A percentile compares a stretch with the other conserved stretches of the same genome.
Evolutionary conservation across 2,329 filamentous ascomycete genomes (phyloP).

Genomic region (Metarhizium guizhouense): DNA sequence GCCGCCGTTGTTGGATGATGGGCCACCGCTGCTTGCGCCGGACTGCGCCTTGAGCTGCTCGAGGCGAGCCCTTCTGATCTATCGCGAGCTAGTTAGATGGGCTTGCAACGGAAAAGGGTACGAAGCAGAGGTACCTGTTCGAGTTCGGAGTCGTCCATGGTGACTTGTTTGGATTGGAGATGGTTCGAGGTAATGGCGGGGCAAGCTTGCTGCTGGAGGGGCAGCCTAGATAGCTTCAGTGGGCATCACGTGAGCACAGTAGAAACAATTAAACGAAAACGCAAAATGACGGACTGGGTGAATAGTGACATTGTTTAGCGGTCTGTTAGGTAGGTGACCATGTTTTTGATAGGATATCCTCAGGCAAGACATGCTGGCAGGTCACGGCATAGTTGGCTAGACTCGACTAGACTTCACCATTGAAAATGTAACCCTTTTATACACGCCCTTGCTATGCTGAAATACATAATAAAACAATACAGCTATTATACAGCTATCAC

Average conservation of each 20-base stretch:
- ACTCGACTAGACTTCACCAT: background rate
- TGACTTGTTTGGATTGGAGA: slow-evolving; percentile 5
- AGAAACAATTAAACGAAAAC: background rate
- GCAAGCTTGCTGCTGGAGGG: slow-evolving; percentile 8
- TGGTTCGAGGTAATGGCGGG: slow-evolving; percentile 4
- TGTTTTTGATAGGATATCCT: too few relatives aligned
- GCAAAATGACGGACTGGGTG: too few relatives aligned
- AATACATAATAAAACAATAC: background rate
- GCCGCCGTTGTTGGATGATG: slow-evolving; percentile 28
- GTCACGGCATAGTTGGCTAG: background rate
- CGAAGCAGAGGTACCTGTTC: slow-evolving; percentile 23
- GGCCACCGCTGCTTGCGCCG: slow-evolving; percentile 38
- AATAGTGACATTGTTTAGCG: too few relatives aligned
- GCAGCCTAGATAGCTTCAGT: slow-evolving; percentile 1
- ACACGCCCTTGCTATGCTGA: slow-evolving; percentile 8
- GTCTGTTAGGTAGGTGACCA: too few relatives aligned
- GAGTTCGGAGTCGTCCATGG: slow-evolving; percentile 36
- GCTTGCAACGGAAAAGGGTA: background rate
- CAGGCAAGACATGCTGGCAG: background rate
- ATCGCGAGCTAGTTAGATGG: slow-evolving; percentile 6
- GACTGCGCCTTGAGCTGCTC: slow-evolving; percentile 80
- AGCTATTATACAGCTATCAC: background rate
- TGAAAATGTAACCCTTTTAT: background rate
- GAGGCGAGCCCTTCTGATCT: slow-evolving; percentile 88
- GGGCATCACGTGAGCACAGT: slow-evolving; percentile 11